Evolutionary conservation across 176 grass and related monocot species (phyloP).

Genomic region (Eleusine indica): DNA sequence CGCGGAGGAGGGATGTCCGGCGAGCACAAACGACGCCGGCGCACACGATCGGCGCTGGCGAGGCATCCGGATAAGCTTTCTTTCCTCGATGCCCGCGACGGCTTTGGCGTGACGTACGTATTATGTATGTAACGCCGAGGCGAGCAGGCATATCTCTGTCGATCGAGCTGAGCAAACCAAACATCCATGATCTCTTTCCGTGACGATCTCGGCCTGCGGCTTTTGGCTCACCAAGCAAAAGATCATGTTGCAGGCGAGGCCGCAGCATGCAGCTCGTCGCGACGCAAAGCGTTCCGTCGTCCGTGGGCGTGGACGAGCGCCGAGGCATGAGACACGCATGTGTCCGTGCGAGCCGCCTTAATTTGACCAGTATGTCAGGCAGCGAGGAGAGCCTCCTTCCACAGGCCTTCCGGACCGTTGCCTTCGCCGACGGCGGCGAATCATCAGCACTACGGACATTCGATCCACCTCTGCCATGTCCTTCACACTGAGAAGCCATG

Average conservation of each 20-base stretch:
- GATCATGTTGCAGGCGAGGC: slow-evolving; percentile 38
- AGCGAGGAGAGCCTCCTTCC: not conserved
- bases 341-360: slow-evolving; percentile 19
- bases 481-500: no score
- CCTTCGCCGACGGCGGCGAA: no score
- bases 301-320: not conserved
- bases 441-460: no score
- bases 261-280: not conserved
- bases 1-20: not conserved
- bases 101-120: not conserved
- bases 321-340: slow-evolving; percentile 8
- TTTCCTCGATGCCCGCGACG: slow-evolving; percentile 34
- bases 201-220: slow-evolving; percentile 18
- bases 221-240: slow-evolving; percentile 35
- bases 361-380: not conserved
- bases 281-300: not conserved
- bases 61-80: not conserved
- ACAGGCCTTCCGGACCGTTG: no score
- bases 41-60: not conserved
- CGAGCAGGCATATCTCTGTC: not conserved
- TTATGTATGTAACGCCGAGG: not conserved
- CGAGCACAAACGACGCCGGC: not conserved
- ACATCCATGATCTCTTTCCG: not conserved
- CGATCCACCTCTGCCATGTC: no score
- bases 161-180: not conserved